Percentiles rank a stretch among this genome's conserved stretches.
phyloP scores from a whole-genome alignment of 371 early-diverging fungal genomes.

The Coemansia linderi region DNA sequence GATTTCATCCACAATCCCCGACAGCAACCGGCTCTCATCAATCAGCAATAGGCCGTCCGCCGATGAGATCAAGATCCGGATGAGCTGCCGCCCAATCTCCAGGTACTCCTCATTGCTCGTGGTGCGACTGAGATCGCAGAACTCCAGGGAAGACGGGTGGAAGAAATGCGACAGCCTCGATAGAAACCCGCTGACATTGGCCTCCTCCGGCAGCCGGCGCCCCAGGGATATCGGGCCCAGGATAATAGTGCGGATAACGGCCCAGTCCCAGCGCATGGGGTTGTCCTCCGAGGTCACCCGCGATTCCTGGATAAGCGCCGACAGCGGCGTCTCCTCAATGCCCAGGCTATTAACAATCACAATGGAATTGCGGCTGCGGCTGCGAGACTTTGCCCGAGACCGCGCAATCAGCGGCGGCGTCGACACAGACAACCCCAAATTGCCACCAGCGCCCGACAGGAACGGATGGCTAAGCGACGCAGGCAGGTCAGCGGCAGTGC shows the following conservation, averaged over 20 bases:
- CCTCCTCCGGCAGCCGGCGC: conserved; percentile 39
- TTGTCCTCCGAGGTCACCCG: conserved; percentile 45
- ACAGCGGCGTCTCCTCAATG: conserved; percentile 31
- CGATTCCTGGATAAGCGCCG: conserved; percentile 34
- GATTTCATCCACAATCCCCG: conserved; percentile 51
- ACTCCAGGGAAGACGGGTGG: conserved; percentile 52
- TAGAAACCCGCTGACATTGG: conserved; percentile 32
- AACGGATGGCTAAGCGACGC: background rate
- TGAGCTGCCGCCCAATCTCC: conserved; percentile 53
- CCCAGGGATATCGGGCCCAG: conserved; percentile 32
- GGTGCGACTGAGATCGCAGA: conserved; percentile 49
- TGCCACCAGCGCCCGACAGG: conserved; percentile 1
- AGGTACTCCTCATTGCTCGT: conserved; percentile 41
- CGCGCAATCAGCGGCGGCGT: conserved; percentile 36
- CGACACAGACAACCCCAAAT: conserved; percentile 19
- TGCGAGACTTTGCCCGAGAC: conserved; percentile 49
- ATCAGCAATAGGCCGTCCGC: conserved; percentile 53
- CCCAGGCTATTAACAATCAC: conserved; percentile 17
- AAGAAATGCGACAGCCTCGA: conserved; percentile 47
- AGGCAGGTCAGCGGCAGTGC: background rate
- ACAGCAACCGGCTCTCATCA: conserved; percentile 50
- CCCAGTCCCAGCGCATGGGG: conserved; percentile 55
- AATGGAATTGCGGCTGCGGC: conserved; percentile 37
- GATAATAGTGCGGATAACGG: conserved; percentile 32
- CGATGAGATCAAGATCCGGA: conserved; percentile 51